Evolutionary conservation across 2,329 filamentous ascomycete species (phyloP).

Genomic region (Neospermospora avenae): DNA sequence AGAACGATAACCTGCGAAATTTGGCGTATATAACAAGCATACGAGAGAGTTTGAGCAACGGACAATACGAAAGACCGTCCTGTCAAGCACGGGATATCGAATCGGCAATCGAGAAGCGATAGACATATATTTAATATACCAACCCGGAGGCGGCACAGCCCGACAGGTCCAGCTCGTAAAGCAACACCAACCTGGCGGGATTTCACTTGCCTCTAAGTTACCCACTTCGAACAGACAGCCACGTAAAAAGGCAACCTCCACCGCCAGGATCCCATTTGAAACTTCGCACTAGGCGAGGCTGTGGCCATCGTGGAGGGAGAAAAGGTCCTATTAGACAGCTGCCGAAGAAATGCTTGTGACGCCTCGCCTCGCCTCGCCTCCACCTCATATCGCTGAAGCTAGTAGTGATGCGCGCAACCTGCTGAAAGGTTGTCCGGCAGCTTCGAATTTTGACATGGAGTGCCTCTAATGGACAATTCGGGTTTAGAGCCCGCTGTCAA

Average conservation of each 20-base stretch:
- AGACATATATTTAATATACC: not conserved
- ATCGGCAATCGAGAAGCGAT: not conserved
- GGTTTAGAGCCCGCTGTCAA: conserved; percentile 3
- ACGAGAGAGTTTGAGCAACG: not conserved
- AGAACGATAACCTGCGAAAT: not conserved
- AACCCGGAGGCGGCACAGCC: not conserved
- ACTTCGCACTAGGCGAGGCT: not conserved
- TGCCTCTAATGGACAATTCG: not conserved
- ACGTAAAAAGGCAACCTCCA: not conserved
- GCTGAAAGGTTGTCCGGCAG: too few relatives aligned
- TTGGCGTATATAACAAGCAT: not conserved
- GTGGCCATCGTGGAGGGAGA: not conserved
- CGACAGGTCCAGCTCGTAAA: not conserved
- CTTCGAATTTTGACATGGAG: not conserved
- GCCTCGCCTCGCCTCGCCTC: not conserved
- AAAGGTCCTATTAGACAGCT: conserved; percentile 8
- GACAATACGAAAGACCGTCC: not conserved
- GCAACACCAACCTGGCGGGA: not conserved
- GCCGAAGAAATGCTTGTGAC: conserved; percentile 2
- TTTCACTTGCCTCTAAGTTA: not conserved
- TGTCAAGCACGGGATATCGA: not conserved
- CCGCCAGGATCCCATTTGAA: not conserved
- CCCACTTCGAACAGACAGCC: too few relatives aligned
- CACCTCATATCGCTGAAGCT: not conserved
- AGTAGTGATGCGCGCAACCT: conserved; percentile 2